Percentiles rank a stretch among this genome's conserved stretches.
Conservation (phyloP, 176 grass and related monocot genomes). For the Luzula sylvatica region DNA sequence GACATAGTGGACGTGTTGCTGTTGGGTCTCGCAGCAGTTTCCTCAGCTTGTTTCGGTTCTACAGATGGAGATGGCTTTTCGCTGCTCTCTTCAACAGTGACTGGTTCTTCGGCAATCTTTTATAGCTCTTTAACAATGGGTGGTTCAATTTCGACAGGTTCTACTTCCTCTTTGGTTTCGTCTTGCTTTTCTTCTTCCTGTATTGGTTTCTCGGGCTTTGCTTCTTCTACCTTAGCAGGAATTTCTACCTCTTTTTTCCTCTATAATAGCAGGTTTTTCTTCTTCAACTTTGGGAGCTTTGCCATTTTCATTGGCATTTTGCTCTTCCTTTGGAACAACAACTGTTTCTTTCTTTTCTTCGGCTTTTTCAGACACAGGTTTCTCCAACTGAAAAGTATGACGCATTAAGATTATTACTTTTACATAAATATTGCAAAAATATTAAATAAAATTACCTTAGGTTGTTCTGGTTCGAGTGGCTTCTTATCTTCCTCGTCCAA, state of each 20-base stretch:
- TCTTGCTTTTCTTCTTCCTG: too few relatives aligned
- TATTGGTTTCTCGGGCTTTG: too few relatives aligned
- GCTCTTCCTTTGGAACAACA: conserved; percentile 17
- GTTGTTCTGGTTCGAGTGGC: conserved; percentile 33
- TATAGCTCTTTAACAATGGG: background rate
- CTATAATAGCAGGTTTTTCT: background rate
- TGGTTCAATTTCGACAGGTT: background rate
- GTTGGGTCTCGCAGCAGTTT: conserved; percentile 13
- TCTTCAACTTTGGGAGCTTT: conserved; percentile 16
- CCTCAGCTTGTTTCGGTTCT: conserved; percentile 5
- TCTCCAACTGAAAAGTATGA: conserved; percentile 37
- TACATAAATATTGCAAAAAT: background rate
- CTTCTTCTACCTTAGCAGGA: too few relatives aligned
- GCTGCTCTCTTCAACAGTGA: background rate
- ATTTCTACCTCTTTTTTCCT: conserved; percentile 11
- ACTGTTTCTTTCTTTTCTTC: conserved; percentile 35
- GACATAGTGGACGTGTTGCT: conserved; percentile 17
- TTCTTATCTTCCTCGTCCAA: conserved; percentile 40
- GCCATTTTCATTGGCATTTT: conserved; percentile 1
- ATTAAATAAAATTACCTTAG: conserved; percentile 31
- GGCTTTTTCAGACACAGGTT: conserved; percentile 20
- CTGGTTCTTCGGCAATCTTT: background rate
- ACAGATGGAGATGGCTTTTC: background rate
- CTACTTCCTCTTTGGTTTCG: too few relatives aligned
- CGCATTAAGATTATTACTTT: background rate